Evolutionary conservation across 139 green algal genomes (phyloP).

Genomic region (Marvania coccoides): DNA sequence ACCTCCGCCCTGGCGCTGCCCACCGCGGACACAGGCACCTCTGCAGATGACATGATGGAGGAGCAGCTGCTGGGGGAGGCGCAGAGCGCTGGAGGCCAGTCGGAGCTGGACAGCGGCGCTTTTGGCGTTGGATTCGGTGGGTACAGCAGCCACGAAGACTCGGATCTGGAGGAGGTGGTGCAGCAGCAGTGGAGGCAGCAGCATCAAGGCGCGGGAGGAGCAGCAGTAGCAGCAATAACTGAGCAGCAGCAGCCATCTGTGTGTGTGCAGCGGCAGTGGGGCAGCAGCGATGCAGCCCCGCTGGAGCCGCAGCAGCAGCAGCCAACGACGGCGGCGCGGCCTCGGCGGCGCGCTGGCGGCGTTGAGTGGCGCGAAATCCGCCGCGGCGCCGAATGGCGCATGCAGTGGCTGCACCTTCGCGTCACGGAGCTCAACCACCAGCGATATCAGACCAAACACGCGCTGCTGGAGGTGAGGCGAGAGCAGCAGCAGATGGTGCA

Average conservation of each 20-base stretch:
- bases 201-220: not conserved
- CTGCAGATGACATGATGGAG: not conserved
- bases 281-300: not conserved
- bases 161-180: constrained; percentile 23
- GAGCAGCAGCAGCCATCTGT: not conserved
- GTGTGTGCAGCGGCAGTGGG: constrained; percentile 2
- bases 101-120: not conserved
- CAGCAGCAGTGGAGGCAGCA: not conserved
- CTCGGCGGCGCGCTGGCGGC: not conserved
- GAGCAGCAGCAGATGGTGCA: not conserved
- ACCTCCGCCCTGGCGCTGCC: constrained; percentile 1
- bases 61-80: not conserved
- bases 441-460: constrained; percentile 3
- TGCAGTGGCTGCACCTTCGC: constrained; percentile 38
- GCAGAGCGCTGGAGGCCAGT: not conserved
- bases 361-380: not conserved
- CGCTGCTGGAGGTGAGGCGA: constrained; percentile 1
- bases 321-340: not conserved
- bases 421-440: constrained; percentile 24
- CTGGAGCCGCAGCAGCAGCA: not conserved
- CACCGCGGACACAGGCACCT: constrained; percentile 14
- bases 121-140: too few species aligned
- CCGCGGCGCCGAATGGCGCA: constrained; percentile 31
- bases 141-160: constrained; percentile 37
- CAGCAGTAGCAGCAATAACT: constrained; percentile 1